A percentile compares a stretch with the other conserved stretches of the same genome.
phyloP scores from a whole-genome alignment of 1,139 yeast species.

The Petasospora fabianii region DNA sequence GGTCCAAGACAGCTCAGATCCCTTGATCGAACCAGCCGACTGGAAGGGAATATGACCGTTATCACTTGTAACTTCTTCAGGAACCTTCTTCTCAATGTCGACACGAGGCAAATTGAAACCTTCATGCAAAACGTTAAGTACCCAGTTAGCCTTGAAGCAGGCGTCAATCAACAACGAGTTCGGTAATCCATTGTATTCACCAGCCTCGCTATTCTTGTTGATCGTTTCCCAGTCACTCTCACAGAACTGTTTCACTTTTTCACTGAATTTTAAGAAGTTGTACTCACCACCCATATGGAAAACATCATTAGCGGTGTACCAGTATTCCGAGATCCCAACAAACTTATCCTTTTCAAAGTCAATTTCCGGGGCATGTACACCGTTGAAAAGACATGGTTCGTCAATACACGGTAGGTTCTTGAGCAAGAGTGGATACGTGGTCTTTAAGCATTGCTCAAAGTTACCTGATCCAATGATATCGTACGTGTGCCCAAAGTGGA shows the following conservation, averaged over 20 bases:
- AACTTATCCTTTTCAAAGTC: slow-evolving; percentile 69
- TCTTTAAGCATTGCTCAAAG: slow-evolving; percentile 61
- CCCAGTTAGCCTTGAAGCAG: slow-evolving; percentile 84
- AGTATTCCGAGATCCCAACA: slow-evolving; percentile 77
- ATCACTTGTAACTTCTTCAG: slow-evolving; percentile 25
- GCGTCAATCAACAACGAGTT: slow-evolving; percentile 53
- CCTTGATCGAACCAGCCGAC: slow-evolving; percentile 56
- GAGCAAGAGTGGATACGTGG: slow-evolving; percentile 65
- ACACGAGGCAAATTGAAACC: slow-evolving; percentile 72
- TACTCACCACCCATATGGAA: slow-evolving; percentile 77
- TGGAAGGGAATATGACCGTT: slow-evolving; percentile 51
- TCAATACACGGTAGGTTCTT: slow-evolving; percentile 73
- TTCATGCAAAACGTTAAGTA: slow-evolving; percentile 69
- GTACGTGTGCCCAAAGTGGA: slow-evolving; percentile 43
- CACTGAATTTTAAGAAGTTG: slow-evolving; percentile 57
- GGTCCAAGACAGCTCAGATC: slow-evolving; percentile 66
- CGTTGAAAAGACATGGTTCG: slow-evolving; percentile 74
- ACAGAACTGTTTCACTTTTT: slow-evolving; percentile 59
- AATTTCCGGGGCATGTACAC: slow-evolving; percentile 73
- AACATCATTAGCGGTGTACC: slow-evolving; percentile 83
- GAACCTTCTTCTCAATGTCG: slow-evolving; percentile 42
- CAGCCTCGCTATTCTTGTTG: slow-evolving; percentile 45
- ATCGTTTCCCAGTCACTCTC: slow-evolving; percentile 60
- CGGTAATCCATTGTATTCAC: slow-evolving; percentile 39
- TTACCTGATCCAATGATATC: slow-evolving; percentile 62